Conservation (phyloP, 441 rosid species). For the Macaranga tanarius region DNA sequence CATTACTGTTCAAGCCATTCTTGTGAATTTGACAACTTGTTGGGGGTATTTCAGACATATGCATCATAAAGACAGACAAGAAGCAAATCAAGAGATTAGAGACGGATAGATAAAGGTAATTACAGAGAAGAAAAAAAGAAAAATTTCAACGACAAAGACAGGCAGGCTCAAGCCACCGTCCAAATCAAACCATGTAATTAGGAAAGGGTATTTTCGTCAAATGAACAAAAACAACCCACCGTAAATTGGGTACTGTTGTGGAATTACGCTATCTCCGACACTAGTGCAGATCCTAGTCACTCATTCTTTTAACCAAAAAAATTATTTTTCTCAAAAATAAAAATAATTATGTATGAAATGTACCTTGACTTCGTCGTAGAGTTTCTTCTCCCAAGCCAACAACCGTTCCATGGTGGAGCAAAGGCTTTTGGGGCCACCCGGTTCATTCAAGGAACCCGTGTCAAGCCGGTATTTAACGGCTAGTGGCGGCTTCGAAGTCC, state of each 20-base stretch:
- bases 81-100: background rate
- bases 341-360: background rate
- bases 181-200: constrained; percentile 11
- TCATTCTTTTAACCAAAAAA: background rate
- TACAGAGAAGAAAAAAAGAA: background rate
- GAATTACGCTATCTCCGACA: constrained; percentile 24
- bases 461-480: constrained; percentile 82
- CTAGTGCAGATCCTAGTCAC: constrained; percentile 20
- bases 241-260: constrained; percentile 26
- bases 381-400: constrained; percentile 97
- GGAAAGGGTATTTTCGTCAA: constrained; percentile 27
- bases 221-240: constrained; percentile 4
- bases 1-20: too few species aligned
- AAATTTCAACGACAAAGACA: constrained; percentile 5
- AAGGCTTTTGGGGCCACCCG: constrained; percentile 70
- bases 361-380: constrained; percentile 89
- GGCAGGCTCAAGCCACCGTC: constrained; percentile 17
- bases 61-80: background rate
- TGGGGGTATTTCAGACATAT: constrained; percentile 29
- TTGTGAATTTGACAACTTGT: too few species aligned
- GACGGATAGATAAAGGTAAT: background rate
- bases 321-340: background rate
- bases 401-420: constrained; percentile 81
- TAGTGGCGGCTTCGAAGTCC: constrained; percentile 92
- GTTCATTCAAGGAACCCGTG: constrained; percentile 48